Evolutionary conservation across 495 filamentous ascomycete species (phyloP), one percentile per base, ranked within the genome.

Genomic region (Neurospora discreta): DNA sequence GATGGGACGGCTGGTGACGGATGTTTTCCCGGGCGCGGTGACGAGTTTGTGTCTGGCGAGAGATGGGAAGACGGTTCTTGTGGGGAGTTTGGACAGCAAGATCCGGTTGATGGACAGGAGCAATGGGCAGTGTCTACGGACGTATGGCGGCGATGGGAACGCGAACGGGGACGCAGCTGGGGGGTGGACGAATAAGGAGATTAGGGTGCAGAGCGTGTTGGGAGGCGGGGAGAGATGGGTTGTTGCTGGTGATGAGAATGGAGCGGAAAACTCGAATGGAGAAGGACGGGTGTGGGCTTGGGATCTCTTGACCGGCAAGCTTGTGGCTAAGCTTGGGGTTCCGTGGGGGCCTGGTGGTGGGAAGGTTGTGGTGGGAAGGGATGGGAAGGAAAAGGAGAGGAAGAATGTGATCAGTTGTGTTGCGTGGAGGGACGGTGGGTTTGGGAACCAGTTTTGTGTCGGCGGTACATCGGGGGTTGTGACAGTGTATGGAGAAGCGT

Each of bases 261-360:
- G 36, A 77, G 79, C 4, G 72, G 76, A 5, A 81, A 46, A 20
- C 46, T 58, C 46, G n/a, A 87, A 76, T 2, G 84, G 52, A 36
- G 52, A 89, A 71, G 90, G 90, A 10, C 86, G 89, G 75, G 85
- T 97, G 20, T 93, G 91, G 85, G 92, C 90, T 15, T 98, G 95
- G 93, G 94, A 97, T 86, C 78, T 97, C n/a, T 75, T 97, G 68
- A 91, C 84, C 44, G 95, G 93, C 2, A 88, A 89, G 70, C 76
- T 91, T 44, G 83, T 90, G 69, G 85, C 88, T 33, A 87, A 83
- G 70, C 75, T 94, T 60, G 78, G 84, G 44, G 89, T 87, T 77
- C 88, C 87, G 79, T 81, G 85, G 83, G 73, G 88, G 81, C 89
- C 85, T 13, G 90, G 86, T 81, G 83, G 78, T 39, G 82, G 75